Conservation (phyloP, 169 alveolate species). For the Eimeria brunetti region DNA sequence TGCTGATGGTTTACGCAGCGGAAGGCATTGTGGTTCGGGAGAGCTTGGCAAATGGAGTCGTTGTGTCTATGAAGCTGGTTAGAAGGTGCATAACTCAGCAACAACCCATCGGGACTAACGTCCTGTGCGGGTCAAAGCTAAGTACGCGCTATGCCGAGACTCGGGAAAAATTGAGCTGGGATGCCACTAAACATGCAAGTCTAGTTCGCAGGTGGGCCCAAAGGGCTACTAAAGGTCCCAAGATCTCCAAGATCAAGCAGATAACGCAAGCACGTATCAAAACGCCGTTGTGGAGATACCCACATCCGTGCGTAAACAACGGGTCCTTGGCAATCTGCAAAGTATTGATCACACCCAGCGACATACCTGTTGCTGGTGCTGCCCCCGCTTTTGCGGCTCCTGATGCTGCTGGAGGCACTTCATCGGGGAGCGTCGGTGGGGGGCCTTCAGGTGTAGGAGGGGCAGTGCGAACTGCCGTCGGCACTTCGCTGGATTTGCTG, state of each 20-base stretch:
- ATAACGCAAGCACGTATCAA: slow-evolving; percentile 12
- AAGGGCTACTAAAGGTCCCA: slow-evolving; percentile 36
- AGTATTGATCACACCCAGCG: slow-evolving; percentile 55
- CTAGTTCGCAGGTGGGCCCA: slow-evolving; percentile 35
- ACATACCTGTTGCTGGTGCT: slow-evolving; percentile 76
- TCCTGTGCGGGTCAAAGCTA: slow-evolving; percentile 54
- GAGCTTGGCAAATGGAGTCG: slow-evolving; percentile 31
- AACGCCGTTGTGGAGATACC: slow-evolving; percentile 13
- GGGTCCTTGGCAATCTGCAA: slow-evolving; percentile 45
- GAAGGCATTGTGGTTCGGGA: slow-evolving; percentile 43
- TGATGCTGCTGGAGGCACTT: slow-evolving; percentile 59
- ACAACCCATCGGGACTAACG: not conserved
- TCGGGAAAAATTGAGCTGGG: slow-evolving; percentile 15
- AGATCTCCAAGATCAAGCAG: slow-evolving; percentile 21
- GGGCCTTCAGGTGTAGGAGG: slow-evolving; percentile 78
- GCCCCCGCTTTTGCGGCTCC: slow-evolving; percentile 67
- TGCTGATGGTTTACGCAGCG: slow-evolving; percentile 29
- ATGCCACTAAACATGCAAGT: not conserved
- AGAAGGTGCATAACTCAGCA: slow-evolving; percentile 53
- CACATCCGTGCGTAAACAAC: slow-evolving; percentile 27
- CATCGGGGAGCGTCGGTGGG: slow-evolving; percentile 77
- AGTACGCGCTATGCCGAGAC: slow-evolving; percentile 33
- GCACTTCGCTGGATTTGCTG: slow-evolving; percentile 31
- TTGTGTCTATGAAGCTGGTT: slow-evolving; percentile 56
- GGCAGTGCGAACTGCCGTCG: slow-evolving; percentile 53